phyloP scores from a whole-genome alignment of 257 asterid species.

The Solanum clarkiae region DNA sequence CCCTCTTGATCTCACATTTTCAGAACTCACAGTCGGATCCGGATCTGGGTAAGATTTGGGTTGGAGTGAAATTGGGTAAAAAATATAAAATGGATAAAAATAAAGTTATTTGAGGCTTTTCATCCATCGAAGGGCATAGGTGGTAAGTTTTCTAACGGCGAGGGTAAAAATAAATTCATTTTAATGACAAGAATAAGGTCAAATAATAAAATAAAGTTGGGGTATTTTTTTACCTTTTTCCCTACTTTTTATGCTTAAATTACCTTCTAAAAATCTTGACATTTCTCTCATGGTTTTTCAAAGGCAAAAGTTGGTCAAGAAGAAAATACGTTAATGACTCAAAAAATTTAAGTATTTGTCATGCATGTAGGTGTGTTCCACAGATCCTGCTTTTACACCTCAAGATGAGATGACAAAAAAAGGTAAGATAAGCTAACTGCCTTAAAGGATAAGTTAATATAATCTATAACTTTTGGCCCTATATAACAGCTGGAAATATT shows the following conservation, averaged over 20 bases:
- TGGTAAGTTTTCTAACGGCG: no score
- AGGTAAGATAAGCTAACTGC: not conserved
- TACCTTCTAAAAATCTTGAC: not conserved
- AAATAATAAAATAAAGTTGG: no score
- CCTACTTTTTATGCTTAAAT: not conserved
- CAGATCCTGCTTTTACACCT: not conserved
- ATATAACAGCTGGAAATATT: not conserved
- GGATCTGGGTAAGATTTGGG: slow-evolving; percentile 5
- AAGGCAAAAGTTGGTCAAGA: not conserved
- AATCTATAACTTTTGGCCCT: not conserved
- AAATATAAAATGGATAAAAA: no score
- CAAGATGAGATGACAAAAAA: not conserved
- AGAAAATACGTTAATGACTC: not conserved
- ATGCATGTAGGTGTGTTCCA: not conserved
- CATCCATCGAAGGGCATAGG: no score
- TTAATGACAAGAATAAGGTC: no score
- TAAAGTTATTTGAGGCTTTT: no score
- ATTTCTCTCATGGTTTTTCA: not conserved
- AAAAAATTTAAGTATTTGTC: not conserved
- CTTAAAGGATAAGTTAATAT: not conserved
- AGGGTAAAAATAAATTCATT: no score
- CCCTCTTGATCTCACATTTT: slow-evolving; percentile 57
- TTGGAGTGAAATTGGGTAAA: no score
- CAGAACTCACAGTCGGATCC: slow-evolving; percentile 47
- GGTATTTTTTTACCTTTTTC: no score